phyloP scores from a whole-genome alignment of 768 basidiomycete genomes.

The Collybia sordida region DNA sequence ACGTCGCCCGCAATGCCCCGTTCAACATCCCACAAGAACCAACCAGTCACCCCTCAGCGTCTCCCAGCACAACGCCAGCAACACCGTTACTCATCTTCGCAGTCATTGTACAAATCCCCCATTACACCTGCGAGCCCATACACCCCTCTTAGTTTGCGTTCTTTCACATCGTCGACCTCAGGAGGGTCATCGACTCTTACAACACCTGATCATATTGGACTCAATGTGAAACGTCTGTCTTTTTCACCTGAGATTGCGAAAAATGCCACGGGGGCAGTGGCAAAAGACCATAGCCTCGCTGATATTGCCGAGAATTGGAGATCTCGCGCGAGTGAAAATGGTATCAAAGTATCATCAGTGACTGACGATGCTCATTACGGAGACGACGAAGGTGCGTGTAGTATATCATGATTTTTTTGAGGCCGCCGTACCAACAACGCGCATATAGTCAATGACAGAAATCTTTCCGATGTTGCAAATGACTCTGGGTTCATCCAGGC shows the following conservation, averaged over 20 bases:
- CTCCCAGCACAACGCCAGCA: conserved; percentile 41
- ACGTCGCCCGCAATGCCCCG: conserved; percentile 46
- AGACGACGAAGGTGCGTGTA: conserved; percentile 44
- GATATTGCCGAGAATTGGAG: conserved; percentile 73
- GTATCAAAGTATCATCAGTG: conserved; percentile 59
- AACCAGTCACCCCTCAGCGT: conserved; percentile 69
- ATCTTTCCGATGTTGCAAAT: conserved; percentile 47
- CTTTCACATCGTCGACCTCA: conserved; percentile 52
- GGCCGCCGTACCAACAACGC: conserved; percentile 27
- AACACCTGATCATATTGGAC: conserved; percentile 53
- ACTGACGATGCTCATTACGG: conserved; percentile 47
- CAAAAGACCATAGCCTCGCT: conserved; percentile 48
- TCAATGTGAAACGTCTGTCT: conserved; percentile 40
- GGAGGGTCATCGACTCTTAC: conserved; percentile 54
- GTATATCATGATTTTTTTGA: conserved; percentile 15
- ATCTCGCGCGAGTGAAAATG: conserved; percentile 67
- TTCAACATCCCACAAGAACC: conserved; percentile 30
- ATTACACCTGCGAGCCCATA: conserved; percentile 67
- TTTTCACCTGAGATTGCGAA: conserved; percentile 44
- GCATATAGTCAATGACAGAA: conserved; percentile 54
- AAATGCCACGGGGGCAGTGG: conserved; percentile 12
- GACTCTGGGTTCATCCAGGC: conserved; percentile 44
- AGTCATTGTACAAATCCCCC: conserved; percentile 55
- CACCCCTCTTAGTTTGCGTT: conserved; percentile 69
- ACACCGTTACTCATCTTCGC: conserved; percentile 39